Percentiles rank a stretch among this genome's conserved stretches.
Evolutionary conservation across 2,329 filamentous ascomycete genomes (phyloP).

Genomic region (Neopestalotiopsis sp.): DNA sequence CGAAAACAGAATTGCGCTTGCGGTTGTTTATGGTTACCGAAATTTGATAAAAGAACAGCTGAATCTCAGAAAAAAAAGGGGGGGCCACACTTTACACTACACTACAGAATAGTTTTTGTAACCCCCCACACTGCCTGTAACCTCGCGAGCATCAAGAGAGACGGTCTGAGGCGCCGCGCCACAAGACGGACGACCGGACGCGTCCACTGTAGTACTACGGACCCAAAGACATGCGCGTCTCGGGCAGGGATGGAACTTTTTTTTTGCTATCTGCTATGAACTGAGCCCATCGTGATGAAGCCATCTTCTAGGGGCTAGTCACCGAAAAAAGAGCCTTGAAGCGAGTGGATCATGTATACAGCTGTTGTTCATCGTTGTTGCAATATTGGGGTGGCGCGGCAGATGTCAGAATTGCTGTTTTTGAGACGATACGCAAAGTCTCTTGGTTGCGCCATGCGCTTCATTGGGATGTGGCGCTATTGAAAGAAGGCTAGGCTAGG

Average conservation of each 20-base stretch:
- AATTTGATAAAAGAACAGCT: neutral
- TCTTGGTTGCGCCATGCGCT: neutral
- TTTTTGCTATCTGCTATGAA: neutral
- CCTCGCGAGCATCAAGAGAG: conserved; percentile 1
- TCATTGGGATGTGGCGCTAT: neutral
- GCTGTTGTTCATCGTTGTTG: neutral
- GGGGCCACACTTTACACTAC: too few species aligned
- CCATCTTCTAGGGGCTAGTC: neutral
- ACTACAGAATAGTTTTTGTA: neutral
- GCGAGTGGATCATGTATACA: too few species aligned
- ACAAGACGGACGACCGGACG: neutral
- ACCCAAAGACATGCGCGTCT: neutral
- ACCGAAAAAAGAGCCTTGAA: too few species aligned
- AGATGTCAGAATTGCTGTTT: neutral
- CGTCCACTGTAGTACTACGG: neutral
- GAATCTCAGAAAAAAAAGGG: neutral
- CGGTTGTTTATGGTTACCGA: neutral
- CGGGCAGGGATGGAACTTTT: neutral
- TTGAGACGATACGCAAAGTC: neutral
- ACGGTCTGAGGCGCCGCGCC: conserved; percentile 1
- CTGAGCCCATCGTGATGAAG: neutral
- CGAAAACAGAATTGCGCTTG: neutral
- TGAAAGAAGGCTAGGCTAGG: neutral
- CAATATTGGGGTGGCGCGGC: neutral
- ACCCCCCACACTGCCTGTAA: conserved; percentile 3